Evolutionary conservation across 495 filamentous ascomycete species (phyloP), one percentile per base, ranked within the genome.

Genomic region (Margaritispora aquatica): DNA sequence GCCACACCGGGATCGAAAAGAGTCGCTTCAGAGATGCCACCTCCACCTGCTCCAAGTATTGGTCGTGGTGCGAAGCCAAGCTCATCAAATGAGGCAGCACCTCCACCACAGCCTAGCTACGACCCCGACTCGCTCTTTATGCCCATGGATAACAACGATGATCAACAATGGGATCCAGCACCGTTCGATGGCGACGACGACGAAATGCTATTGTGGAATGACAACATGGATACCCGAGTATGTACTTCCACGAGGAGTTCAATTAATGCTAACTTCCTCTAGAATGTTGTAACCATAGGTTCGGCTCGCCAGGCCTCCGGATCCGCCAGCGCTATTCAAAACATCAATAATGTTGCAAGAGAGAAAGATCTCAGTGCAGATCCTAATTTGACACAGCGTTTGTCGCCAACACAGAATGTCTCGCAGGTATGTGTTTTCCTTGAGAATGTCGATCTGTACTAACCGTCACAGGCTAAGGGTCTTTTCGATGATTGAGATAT

Each of bases 151-250:
- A 87, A 90, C 10, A 87, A 90, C 58, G 89, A 93, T 62, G 85
- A 91, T 62, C 77, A 80, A 62, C 75, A 80, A 63, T 97, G 92
- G 92, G 89, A 94, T 69, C 91, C 91, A 1, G 77, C 84, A 34
- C 84, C 88, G 55, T 82, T 86, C 20, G 84, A 88, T 19, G 86
- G 86, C 54, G 80, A 82, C 3, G 78, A 85, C 23, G 62, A 64
- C 46, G 85, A 90, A 44, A 85, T 83, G 51, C 76, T 96, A 44
- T 85, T 86, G 26, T 97, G 92, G 92, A 85, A 96, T 74, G 81
- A 85, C 11, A 44, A 44, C 17, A 44, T 44, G 38, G 38, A 44
- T 44, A 44, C 38, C 19, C 38, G 38, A n/a, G 38, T 44, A 44
- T n/a, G 38, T 3, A n/a, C 8, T n/a, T 17, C 15, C 2, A 8